These are phyloP conservation scores for Trifolium dubium DNA, from an alignment of 306 rosid genomes.

Conservation along the genomic window DNA sequence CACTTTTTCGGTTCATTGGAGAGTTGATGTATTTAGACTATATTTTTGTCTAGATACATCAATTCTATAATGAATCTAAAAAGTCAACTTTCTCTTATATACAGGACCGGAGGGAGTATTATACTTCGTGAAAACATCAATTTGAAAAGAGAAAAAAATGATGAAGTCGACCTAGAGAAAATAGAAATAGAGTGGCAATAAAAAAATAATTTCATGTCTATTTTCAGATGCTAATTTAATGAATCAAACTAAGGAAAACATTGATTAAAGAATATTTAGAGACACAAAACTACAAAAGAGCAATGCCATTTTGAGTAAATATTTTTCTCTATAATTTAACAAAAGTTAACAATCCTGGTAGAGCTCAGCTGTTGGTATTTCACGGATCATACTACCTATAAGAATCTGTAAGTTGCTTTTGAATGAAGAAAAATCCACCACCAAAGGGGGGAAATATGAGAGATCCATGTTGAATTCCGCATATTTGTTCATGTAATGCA, in stretches of 20 bases:
- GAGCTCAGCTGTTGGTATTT: conserved; percentile 20
- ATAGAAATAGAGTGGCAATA: too few species aligned
- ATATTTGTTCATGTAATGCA: not conserved
- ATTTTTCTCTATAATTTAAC: conserved; percentile 13
- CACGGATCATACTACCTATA: conserved; percentile 19
- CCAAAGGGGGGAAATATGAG: conserved; percentile 9
- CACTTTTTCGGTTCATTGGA: too few species aligned
- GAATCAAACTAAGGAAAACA: conserved; percentile 20
- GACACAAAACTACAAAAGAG: conserved; percentile 8
- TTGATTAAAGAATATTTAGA: conserved; percentile 6
- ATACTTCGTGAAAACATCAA: too few species aligned
- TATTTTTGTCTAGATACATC: too few species aligned
- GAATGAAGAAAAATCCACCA: conserved; percentile 32
- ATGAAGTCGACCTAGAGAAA: too few species aligned
- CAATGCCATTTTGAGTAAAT: not conserved
- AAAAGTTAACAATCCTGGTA: conserved; percentile 6
- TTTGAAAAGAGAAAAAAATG: too few species aligned
- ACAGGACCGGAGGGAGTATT: too few species aligned
- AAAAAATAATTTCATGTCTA: too few species aligned
- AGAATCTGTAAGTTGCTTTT: conserved; percentile 3
- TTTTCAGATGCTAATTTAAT: not conserved
- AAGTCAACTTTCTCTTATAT: too few species aligned
- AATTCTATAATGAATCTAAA: too few species aligned
- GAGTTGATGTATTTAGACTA: too few species aligned
- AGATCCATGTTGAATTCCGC: conserved; percentile 15